Evolutionary conservation across 441 rosid genomes (phyloP).

Genomic region (Arabidopsis lyrata): DNA sequence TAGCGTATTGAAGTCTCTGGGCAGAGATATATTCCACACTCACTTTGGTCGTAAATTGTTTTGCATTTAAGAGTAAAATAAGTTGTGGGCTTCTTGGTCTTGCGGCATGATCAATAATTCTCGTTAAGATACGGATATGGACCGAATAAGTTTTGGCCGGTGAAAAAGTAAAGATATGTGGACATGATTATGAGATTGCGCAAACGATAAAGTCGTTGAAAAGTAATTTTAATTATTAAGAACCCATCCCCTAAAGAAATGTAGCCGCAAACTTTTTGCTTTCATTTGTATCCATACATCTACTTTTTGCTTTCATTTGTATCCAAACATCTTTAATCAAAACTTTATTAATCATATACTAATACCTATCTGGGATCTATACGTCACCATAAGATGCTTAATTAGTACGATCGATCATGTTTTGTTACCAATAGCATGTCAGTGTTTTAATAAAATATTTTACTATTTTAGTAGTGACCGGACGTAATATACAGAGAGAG

Average conservation of each 20-base stretch:
- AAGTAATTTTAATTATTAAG: constrained; percentile 2
- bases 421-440: not conserved
- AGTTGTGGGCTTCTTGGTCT: not conserved
- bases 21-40: not conserved
- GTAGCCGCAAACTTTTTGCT: constrained; percentile 39
- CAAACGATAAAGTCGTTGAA: constrained; percentile 25
- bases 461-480: not conserved
- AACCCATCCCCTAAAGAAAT: constrained; percentile 10
- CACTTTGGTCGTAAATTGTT: not conserved
- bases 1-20: not conserved
- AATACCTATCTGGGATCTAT: not conserved
- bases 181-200: constrained; percentile 35
- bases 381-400: constrained; percentile 31
- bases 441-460: not conserved
- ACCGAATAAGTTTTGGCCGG: constrained; percentile 43
- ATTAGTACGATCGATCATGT: constrained; percentile 17
- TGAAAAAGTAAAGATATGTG: constrained; percentile 34
- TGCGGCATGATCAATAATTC: constrained; percentile 11
- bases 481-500: not conserved
- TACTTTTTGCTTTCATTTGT: constrained; percentile 27
- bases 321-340: constrained; percentile 36
- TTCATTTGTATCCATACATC: constrained; percentile 41
- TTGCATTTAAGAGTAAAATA: not conserved
- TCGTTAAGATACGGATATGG: constrained; percentile 30
- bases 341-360: not conserved